Conservation (phyloP, 2,329 filamentous ascomycete species). For the Fusarium paranaense region DNA sequence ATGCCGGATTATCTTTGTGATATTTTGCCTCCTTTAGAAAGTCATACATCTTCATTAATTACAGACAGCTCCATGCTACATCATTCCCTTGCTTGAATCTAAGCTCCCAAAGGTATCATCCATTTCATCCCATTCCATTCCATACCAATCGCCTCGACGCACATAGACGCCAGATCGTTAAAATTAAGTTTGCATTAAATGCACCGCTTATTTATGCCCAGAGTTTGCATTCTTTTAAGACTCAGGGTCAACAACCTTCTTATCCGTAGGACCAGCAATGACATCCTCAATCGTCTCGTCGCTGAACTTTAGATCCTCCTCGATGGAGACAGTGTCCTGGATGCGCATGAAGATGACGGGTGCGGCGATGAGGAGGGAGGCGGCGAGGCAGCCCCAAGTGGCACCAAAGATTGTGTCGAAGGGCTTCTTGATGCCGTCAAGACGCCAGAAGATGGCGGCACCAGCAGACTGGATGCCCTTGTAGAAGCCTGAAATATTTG, state of each 20-base stretch:
- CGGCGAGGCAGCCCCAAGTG: conserved; percentile 79
- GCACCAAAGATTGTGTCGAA: conserved; percentile 78
- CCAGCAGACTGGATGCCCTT: conserved; percentile 60
- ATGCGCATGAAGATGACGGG: conserved; percentile 84
- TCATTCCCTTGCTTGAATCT: background rate
- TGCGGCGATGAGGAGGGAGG: conserved; percentile 77
- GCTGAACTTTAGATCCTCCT: conserved; percentile 86
- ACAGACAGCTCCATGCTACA: background rate
- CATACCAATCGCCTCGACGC: background rate
- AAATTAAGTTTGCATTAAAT: conserved; percentile 18
- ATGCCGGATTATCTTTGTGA: background rate
- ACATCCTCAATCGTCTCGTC: conserved; percentile 86
- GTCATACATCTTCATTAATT: conserved; percentile 3
- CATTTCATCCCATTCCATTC: background rate
- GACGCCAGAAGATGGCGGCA: conserved; percentile 45
- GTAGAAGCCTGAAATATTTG: conserved; percentile 73
- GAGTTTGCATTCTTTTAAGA: conserved; percentile 9
- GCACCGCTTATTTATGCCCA: background rate
- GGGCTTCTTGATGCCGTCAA: conserved; percentile 49
- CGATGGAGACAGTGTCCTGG: conserved; percentile 78
- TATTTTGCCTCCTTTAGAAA: background rate
- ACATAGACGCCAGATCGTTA: conserved; percentile 9
- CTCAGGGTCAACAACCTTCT: conserved; percentile 34
- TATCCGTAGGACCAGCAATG: conserved; percentile 18
- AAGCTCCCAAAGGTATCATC: conserved; percentile 2